Percentiles rank a stretch among this genome's conserved stretches.
phyloP scores from a whole-genome alignment of 2,329 filamentous ascomycete species.

The Fusarium verrucosum region DNA sequence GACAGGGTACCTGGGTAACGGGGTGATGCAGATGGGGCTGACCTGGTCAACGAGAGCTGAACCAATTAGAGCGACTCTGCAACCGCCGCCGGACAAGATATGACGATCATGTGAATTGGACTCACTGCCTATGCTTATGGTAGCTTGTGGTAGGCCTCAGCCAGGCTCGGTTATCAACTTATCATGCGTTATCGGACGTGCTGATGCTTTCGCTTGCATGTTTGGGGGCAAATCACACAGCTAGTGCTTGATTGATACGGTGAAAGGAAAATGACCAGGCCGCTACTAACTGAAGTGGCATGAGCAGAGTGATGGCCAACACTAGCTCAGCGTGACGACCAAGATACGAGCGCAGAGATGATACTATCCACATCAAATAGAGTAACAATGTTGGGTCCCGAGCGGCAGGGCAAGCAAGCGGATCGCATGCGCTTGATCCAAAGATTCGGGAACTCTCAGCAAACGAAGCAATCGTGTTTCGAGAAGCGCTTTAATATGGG shows the following conservation, averaged over 20 bases:
- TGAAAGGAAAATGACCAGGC: conserved; percentile 18
- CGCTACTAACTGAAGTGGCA: conserved; percentile 11
- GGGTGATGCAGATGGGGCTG: conserved; percentile 21
- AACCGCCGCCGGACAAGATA: conserved; percentile 25
- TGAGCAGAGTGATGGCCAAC: conserved; percentile 16
- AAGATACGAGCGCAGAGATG: conserved; percentile 3
- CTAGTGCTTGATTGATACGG: conserved; percentile 17
- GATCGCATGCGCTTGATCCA: conserved; percentile 15
- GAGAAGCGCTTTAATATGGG: conserved; percentile 29
- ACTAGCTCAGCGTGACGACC: conserved; percentile 11
- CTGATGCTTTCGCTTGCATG: conserved; percentile 27
- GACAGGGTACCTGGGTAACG: conserved; percentile 20
- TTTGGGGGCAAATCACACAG: conserved; percentile 33
- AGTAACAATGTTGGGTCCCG: conserved; percentile 11
- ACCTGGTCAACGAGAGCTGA: neutral
- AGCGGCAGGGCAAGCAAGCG: conserved; percentile 11
- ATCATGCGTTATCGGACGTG: conserved; percentile 40
- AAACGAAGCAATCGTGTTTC: conserved; percentile 22
- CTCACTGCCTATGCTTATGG: conserved; percentile 11
- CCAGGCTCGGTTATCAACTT: neutral
- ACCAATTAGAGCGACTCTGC: conserved; percentile 27
- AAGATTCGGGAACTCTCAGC: conserved; percentile 1
- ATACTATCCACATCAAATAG: conserved; percentile 6
- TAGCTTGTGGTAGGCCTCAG: conserved; percentile 27
- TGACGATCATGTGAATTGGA: conserved; percentile 1